Conservation (phyloP, 331 rosid species). For the Dryas integrifolia region DNA sequence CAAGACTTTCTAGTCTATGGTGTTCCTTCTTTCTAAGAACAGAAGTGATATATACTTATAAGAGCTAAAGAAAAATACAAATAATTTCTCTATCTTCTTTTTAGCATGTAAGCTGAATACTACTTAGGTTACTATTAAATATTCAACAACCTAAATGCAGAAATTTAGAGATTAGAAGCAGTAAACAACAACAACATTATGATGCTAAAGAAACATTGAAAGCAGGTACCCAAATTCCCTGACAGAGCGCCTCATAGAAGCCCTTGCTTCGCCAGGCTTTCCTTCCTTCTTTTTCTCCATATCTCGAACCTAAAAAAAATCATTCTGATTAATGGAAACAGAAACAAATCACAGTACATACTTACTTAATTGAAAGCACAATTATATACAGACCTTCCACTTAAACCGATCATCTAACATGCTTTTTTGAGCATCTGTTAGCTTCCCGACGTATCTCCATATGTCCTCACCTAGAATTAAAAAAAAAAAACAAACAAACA, state of each 20-base stretch:
- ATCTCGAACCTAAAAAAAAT: conserved; percentile 64
- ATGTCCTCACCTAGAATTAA: conserved; percentile 76
- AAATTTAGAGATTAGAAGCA: not conserved
- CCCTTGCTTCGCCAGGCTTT: conserved; percentile 97
- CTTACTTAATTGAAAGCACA: not conserved
- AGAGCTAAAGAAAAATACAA: not conserved
- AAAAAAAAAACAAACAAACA: conserved; percentile 3
- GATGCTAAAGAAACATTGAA: not conserved
- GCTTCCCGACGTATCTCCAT: conserved; percentile 94
- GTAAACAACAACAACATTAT: not conserved
- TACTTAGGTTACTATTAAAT: not conserved
- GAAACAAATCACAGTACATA: conserved; percentile 1
- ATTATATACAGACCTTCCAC: conserved; percentile 70
- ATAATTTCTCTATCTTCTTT: not conserved
- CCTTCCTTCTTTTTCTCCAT: conserved; percentile 99
- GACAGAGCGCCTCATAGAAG: conserved; percentile 81
- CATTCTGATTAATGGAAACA: conserved; percentile 25
- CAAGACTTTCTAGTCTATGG: not conserved
- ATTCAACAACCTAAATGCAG: not conserved
- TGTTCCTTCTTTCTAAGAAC: not conserved
- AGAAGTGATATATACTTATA: too few species aligned
- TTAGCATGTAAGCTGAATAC: not conserved
- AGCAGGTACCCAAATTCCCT: conserved; percentile 71
- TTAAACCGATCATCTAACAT: conserved; percentile 94
- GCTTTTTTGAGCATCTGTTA: conserved; percentile 96